Evolutionary conservation across 306 rosid genomes (phyloP).

Genomic region (Rosa lucieae): DNA sequence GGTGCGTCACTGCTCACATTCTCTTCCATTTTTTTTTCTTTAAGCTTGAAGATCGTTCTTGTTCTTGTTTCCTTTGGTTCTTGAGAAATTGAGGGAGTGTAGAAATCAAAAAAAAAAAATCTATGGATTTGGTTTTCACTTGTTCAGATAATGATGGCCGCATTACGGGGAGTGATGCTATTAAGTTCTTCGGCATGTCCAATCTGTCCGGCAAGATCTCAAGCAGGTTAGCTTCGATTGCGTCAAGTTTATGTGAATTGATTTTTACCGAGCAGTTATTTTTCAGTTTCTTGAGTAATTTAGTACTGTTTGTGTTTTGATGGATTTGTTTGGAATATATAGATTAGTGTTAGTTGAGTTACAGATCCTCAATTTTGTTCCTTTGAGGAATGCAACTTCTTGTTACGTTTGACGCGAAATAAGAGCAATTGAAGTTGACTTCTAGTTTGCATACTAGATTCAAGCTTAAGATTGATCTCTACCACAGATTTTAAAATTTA

Average conservation of each 20-base stretch:
- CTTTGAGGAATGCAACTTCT: not conserved
- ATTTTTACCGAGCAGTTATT: not conserved
- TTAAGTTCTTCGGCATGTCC: constrained; percentile 69
- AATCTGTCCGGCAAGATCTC: constrained; percentile 74
- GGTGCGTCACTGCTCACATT: not conserved
- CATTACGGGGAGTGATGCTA: constrained; percentile 80
- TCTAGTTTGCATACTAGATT: not conserved
- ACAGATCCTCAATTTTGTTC: not conserved
- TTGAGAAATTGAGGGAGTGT: not conserved
- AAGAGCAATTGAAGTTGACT: not conserved
- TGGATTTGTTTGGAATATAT: not conserved
- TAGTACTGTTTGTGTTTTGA: not conserved
- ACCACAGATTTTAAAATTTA: too few species aligned
- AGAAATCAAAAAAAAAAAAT: not conserved
- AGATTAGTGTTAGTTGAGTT: not conserved
- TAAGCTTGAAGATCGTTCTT: not conserved
- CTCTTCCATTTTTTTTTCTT: not conserved
- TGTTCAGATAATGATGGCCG: constrained; percentile 86
- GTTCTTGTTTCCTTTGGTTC: constrained; percentile 11
- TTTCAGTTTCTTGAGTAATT: not conserved
- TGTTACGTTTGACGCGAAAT: too few species aligned
- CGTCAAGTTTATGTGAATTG: not conserved
- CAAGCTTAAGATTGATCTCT: too few species aligned
- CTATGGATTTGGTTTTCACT: not conserved
- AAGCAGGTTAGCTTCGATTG: constrained; percentile 60